phyloP scores from a whole-genome alignment of 768 basidiomycete species.

The Rhodosporidiobolus odoratus region DNA sequence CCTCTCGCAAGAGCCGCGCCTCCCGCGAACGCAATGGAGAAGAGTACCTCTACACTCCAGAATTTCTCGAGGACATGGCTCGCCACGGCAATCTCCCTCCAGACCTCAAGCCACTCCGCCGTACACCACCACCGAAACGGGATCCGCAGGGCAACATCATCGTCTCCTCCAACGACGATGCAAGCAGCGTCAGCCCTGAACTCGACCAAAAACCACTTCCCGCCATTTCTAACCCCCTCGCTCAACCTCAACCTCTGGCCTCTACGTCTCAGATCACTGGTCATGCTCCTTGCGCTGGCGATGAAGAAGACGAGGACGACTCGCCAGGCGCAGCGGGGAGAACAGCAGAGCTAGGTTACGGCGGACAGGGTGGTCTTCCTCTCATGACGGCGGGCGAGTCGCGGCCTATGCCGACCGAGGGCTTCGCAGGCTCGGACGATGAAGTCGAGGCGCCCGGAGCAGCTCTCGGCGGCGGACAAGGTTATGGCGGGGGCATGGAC shows the following conservation, averaged over 20 bases:
- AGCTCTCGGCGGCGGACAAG: no score
- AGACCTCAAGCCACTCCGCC: not conserved
- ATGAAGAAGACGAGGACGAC: no score
- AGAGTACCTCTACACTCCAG: not conserved
- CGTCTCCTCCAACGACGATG: not conserved
- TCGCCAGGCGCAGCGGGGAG: no score
- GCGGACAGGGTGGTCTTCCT: no score
- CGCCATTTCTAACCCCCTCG: no score
- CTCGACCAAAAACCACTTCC: not conserved
- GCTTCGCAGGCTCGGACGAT: not conserved
- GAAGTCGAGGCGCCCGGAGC: no score
- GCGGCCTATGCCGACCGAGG: not conserved
- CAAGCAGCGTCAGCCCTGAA: not conserved
- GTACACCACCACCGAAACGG: constrained; percentile 2
- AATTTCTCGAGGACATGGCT: not conserved
- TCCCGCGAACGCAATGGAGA: not conserved
- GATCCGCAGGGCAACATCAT: constrained; percentile 3
- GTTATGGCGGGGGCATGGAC: no score
- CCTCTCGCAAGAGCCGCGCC: no score
- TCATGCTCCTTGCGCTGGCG: no score
- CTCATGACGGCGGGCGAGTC: not conserved
- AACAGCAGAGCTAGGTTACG: no score
- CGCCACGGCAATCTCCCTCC: not conserved
- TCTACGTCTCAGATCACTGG: no score
- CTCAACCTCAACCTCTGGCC: no score